Base-by-base conservation (phyloP, 106 monocot species). In the Apostasia ramifera region DNA sequence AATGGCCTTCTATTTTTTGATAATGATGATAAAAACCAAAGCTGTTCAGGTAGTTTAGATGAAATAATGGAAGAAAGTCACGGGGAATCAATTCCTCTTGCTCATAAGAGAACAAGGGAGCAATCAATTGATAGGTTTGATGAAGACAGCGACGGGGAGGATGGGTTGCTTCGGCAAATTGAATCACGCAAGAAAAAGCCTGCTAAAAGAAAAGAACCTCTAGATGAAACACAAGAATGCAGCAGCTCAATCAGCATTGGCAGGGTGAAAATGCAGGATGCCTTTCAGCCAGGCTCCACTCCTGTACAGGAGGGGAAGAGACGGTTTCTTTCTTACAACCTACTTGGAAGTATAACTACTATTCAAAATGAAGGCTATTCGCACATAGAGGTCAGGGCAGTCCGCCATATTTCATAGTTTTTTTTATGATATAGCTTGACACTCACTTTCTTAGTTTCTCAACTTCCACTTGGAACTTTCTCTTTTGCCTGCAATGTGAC, bases 341-440 rank as follows among this genome's bases (percentile, higher is more conserved):
- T 93, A 85, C 90, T 98, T 55, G 93, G 93, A 55, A 83, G 85
- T 76, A 83, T 98, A 62, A 98, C 98, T 12, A 90, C 93, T 47
- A 61, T 98, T 56, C 85, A 98, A 69, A 98, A 98, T 78, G 93
- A 93, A 37, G 87, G 85, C 13, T 83, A 78, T 71, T 93, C 90
- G 45, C 98, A 98, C 60, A 82, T 98, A 74, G 98, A 98, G 98
- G 98, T 93, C 40, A 80, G 57, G 57, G 9, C 5, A 80, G n/a
- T 0, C 43, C 8, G 26, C 26, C 26, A 26, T 41, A 37, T 65
- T 65, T 15, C 47, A 47, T 26, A 26, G 7, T 49, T 38, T 44
- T 9, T 62, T 44, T 49, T 0, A 48, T 26, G 26, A 26, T 26
- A 26, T 26, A 26, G 26, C 26, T 26, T 26, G 26, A 26, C 26